Conservation (phyloP, 2,329 filamentous ascomycete genomes). For the Diplocarpon rosae region DNA sequence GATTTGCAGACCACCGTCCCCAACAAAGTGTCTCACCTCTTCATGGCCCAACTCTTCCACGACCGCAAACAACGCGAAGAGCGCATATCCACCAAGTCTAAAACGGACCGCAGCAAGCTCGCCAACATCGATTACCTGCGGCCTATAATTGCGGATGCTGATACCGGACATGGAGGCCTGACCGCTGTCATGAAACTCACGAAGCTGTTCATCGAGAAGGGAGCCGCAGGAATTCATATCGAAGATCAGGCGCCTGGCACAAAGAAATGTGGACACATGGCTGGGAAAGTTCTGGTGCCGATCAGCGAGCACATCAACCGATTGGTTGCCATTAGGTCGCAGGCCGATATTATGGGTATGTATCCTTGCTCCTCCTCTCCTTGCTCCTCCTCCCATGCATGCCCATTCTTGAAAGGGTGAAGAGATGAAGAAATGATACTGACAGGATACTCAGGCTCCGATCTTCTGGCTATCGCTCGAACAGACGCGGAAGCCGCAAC, state of each 20-base stretch:
- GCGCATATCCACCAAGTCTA: conserved; percentile 61
- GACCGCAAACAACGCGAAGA: conserved; percentile 98
- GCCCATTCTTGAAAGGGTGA: neutral
- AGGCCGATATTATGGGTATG: conserved; percentile 94
- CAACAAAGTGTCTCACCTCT: conserved; percentile 95
- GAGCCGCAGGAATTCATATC: conserved; percentile 95
- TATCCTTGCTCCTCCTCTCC: too few species aligned
- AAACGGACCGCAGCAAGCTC: conserved; percentile 59
- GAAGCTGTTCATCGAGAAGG: conserved; percentile 93
- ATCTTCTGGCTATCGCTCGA: conserved; percentile 83
- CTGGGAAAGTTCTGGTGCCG: conserved; percentile 92
- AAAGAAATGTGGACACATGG: conserved; percentile 99
- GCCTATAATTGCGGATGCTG: conserved; percentile 91
- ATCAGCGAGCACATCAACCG: conserved; percentile 98
- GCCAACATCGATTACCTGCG: conserved; percentile 87
- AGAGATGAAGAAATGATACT: neutral
- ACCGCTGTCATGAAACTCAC: conserved; percentile 99
- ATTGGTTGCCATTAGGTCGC: conserved; percentile 88
- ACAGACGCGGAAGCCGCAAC: conserved; percentile 97
- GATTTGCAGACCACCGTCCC: conserved; percentile 74
- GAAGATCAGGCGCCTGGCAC: conserved; percentile 97
- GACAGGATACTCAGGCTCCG: conserved; percentile 42
- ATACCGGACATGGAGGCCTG: conserved; percentile 92
- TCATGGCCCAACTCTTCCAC: conserved; percentile 98
- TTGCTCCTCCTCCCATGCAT: neutral